A percentile compares a stretch with the other conserved stretches of the same genome.
These are phyloP conservation scores for Aspergillus udagawae DNA, from an alignment of 2,329 filamentous ascomycete species.

Conservation along the genomic window DNA sequence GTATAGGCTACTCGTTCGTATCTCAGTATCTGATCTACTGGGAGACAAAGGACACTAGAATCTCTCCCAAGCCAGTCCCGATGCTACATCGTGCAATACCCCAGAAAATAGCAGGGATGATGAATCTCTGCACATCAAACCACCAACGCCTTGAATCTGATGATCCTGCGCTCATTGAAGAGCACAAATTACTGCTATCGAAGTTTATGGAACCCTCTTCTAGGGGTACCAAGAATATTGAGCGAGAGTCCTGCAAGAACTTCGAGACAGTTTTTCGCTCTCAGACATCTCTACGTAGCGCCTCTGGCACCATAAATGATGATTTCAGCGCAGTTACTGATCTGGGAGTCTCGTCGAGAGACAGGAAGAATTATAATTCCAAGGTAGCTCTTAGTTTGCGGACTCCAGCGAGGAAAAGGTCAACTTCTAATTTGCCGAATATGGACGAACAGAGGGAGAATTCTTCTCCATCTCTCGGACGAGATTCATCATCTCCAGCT, in stretches of 20 bases:
- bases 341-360: background rate
- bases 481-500: background rate
- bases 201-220: conserved; percentile 20
- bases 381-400: background rate
- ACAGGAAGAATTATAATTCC: background rate
- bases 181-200: conserved; percentile 21
- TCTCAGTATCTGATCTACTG: background rate
- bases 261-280: background rate
- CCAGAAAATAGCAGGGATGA: background rate
- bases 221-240: background rate
- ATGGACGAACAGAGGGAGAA: background rate
- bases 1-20: background rate
- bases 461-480: background rate
- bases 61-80: background rate
- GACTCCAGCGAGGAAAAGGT: background rate
- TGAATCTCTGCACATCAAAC: background rate
- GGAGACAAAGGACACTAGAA: background rate
- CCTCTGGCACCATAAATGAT: background rate
- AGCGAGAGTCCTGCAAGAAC: background rate
- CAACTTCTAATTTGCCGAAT: background rate
- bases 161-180: conserved; percentile 15
- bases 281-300: background rate
- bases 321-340: background rate
- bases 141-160: conserved; percentile 12
- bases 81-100: background rate